Percentiles rank a stretch among this genome's conserved stretches.
Evolutionary conservation across 2,329 filamentous ascomycete genomes (phyloP).

Genomic region (Malbranchea cinnamomea): DNA sequence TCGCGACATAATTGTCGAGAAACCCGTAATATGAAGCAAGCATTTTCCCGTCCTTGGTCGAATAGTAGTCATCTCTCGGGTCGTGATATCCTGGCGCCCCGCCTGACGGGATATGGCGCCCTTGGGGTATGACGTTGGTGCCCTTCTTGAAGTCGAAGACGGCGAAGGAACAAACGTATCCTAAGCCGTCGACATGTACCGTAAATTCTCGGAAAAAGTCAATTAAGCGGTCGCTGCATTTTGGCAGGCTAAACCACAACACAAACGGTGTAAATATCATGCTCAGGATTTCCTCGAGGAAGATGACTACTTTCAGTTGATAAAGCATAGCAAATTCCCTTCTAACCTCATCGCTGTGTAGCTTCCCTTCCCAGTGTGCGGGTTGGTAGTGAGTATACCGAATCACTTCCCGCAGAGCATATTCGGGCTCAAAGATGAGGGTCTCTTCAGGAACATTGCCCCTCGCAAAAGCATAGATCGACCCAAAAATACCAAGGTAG

Average conservation of each 20-base stretch:
- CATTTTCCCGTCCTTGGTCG: conserved; percentile 95
- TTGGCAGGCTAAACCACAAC: conserved; percentile 71
- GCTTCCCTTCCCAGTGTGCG: conserved; percentile 68
- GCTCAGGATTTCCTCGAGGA: conserved; percentile 80
- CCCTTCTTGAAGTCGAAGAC: conserved; percentile 94
- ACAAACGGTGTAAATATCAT: conserved; percentile 87
- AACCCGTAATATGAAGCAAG: conserved; percentile 94
- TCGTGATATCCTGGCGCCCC: conserved; percentile 34
- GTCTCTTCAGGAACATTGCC: conserved; percentile 79
- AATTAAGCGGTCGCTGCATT: conserved; percentile 80
- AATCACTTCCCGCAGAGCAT: conserved; percentile 74
- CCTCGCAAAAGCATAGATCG: conserved; percentile 68
- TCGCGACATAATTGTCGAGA: conserved; percentile 74
- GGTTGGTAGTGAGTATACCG: conserved; percentile 88
- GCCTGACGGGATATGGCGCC: conserved; percentile 22
- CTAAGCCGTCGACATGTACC: conserved; percentile 87
- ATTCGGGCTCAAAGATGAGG: conserved; percentile 80
- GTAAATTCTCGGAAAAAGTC: conserved; percentile 99
- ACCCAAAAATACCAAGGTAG: conserved; percentile 70
- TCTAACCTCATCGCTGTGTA: conserved; percentile 92
- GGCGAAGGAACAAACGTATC: conserved; percentile 92
- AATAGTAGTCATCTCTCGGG: conserved; percentile 80
- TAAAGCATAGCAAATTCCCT: conserved; percentile 81
- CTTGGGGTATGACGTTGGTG: conserved; percentile 38
- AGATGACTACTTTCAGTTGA: conserved; percentile 82